phyloP scores from a whole-genome alignment of 1,139 yeast species.

The Blastobotrys capitulatus region DNA sequence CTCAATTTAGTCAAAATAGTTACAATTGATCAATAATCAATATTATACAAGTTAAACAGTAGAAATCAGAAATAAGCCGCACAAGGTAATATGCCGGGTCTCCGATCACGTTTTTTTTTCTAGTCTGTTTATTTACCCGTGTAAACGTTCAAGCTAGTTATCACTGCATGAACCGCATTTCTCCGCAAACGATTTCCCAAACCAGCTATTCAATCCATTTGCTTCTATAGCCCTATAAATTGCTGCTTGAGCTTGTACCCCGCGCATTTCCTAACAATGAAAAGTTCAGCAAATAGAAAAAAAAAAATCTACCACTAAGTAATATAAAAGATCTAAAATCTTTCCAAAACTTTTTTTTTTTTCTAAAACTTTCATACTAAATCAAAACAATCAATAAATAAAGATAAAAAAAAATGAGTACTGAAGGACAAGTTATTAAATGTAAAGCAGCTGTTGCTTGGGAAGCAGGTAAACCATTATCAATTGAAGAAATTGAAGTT shows the following conservation, averaged over 20 bases:
- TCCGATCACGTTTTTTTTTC: too few species aligned
- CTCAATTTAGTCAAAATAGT: background rate
- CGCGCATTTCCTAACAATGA: too few species aligned
- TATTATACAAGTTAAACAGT: background rate
- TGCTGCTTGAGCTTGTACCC: too few species aligned
- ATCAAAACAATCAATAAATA: background rate
- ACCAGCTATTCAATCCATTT: background rate
- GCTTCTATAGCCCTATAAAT: too few species aligned
- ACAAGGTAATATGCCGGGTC: too few species aligned
- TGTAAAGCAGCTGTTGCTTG: constrained; percentile 98
- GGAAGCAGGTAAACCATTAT: constrained; percentile 80
- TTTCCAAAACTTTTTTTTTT: background rate
- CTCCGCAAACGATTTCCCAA: background rate
- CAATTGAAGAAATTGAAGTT: constrained; percentile 83
- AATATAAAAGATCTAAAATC: background rate
- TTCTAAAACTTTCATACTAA: background rate
- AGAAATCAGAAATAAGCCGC: too few species aligned
- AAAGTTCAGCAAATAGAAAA: too few species aligned
- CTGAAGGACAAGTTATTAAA: constrained; percentile 59
- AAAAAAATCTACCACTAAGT: background rate
- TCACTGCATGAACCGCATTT: background rate
- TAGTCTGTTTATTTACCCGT: too few species aligned
- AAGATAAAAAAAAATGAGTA: constrained; percentile 25
- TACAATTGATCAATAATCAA: background rate
- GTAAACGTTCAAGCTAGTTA: too few species aligned